Base-by-base conservation (phyloP, 108 stramenopile genomes). In the Skeletonema grethae region DNA sequence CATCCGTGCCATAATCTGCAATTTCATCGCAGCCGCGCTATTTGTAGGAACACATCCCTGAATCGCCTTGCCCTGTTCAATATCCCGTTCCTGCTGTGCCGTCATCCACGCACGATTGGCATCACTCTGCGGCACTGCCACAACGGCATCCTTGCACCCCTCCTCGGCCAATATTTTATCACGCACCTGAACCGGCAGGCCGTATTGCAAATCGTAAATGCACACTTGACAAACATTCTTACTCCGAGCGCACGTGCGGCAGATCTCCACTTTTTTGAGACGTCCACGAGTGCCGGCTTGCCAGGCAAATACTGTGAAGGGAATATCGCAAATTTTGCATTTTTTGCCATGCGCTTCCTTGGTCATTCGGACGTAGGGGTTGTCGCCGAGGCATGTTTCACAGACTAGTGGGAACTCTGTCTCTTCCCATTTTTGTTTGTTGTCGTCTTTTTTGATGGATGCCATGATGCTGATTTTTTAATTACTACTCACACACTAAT, bases 141-240 rank as follows among this genome's bases (percentile, higher is more conserved):
- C 57, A 0, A 79, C 57, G 12, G 89, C 82, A 25, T 76, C 74
- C 6, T 82, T 69, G 29, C 73, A 65, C 0, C 84, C 84, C 76
- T 86, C 85, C 78, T 96, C 96, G 67, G 90, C 88, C 31, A 94
- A 70, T n/a, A 99, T 80, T 56, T 86, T 75, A 67, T 99, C 98
- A 1, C 98, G 82, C 0, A 97, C 93, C 71, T 95, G 85, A 39
- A 99, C 94, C 1, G 96, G 96, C 35, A 97, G 75, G 57, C 98
- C 97, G 76, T 98, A 99, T 59, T 97, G 95, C 60, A 99, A 83
- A 76, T 99, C 99, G 65, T 97, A 93, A 56, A 99, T 94, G 74
- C 99, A 99, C 8, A 96, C 93, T 79, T 99, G 99, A 82, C 99
- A 99, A 0, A 97, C 94, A 79, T 99, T 99, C 79, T 99, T 99